phyloP scores from a whole-genome alignment of 306 rosid species.

The Senna siamea region DNA sequence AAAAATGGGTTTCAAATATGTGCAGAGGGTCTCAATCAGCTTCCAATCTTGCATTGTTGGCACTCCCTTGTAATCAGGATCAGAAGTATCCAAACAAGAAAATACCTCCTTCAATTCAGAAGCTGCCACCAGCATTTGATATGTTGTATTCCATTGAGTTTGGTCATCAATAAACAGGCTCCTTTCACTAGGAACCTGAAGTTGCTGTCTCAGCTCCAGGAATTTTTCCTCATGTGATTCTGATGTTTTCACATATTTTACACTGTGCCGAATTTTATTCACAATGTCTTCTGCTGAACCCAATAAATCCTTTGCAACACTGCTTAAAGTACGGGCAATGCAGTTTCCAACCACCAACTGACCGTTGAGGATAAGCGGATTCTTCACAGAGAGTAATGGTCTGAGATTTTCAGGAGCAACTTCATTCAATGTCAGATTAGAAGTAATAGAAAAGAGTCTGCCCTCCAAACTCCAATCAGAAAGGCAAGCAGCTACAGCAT shows the following conservation, averaged over 20 bases:
- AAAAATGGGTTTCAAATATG: constrained; percentile 70
- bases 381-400: constrained; percentile 72
- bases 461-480: constrained; percentile 87
- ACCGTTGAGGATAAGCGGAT: constrained; percentile 83
- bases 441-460: constrained; percentile 80
- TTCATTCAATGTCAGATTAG: constrained; percentile 51
- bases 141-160: constrained; percentile 84
- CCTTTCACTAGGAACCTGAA: constrained; percentile 88
- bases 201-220: constrained; percentile 77
- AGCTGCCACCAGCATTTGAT: constrained; percentile 85
- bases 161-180: constrained; percentile 17
- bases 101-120: constrained; percentile 85
- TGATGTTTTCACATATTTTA: constrained; percentile 87
- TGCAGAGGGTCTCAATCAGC: constrained; percentile 73
- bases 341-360: constrained; percentile 80
- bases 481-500: constrained; percentile 90
- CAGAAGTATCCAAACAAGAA: constrained; percentile 79
- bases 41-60: constrained; percentile 88
- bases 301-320: constrained; percentile 70
- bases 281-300: constrained; percentile 52
- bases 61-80: constrained; percentile 80
- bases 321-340: constrained; percentile 75
- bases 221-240: constrained; percentile 86
- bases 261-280: constrained; percentile 74
- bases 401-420: constrained; percentile 72